Conservation (phyloP, 352 stramenopile genomes). For the Pythium sp. region DNA sequence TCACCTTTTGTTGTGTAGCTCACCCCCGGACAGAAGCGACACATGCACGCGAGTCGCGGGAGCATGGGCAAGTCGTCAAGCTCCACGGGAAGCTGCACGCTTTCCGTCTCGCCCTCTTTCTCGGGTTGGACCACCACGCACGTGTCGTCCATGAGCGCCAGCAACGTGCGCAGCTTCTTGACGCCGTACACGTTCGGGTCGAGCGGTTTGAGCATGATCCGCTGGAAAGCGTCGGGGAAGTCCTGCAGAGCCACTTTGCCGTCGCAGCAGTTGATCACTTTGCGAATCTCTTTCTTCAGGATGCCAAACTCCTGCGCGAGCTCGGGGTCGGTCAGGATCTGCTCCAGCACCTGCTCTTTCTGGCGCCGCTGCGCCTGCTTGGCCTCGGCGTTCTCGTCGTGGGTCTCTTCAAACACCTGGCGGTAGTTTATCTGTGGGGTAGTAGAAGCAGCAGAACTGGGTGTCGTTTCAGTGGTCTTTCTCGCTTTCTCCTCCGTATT, state of each 20-base stretch:
- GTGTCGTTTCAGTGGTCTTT: conserved; percentile 15
- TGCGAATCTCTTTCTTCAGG: conserved; percentile 70
- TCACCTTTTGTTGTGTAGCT: conserved; percentile 63
- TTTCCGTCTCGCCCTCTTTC: conserved; percentile 53
- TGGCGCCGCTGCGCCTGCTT: conserved; percentile 25
- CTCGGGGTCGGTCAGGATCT: conserved; percentile 41
- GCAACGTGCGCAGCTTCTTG: conserved; percentile 75
- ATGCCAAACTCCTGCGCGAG: conserved; percentile 49
- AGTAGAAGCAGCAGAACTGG: neutral
- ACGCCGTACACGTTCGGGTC: conserved; percentile 51
- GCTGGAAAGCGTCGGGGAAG: conserved; percentile 51
- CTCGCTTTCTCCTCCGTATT: conserved; percentile 1
- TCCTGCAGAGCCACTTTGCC: conserved; percentile 47
- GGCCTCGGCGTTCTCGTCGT: conserved; percentile 12
- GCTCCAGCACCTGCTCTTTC: conserved; percentile 50
- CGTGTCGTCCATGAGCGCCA: conserved; percentile 55
- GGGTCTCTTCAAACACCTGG: conserved; percentile 43
- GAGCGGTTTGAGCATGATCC: conserved; percentile 70
- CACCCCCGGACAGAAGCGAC: conserved; percentile 58
- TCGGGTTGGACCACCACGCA: conserved; percentile 46
- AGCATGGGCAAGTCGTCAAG: conserved; percentile 36
- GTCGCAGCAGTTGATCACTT: conserved; percentile 61
- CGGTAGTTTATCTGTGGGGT: conserved; percentile 24
- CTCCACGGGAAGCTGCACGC: conserved; percentile 55
- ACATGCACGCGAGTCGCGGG: conserved; percentile 52